Evolutionary conservation across 768 basidiomycete genomes (phyloP), one percentile per base, ranked within the genome.

Genomic region (Inosperma sp.): DNA sequence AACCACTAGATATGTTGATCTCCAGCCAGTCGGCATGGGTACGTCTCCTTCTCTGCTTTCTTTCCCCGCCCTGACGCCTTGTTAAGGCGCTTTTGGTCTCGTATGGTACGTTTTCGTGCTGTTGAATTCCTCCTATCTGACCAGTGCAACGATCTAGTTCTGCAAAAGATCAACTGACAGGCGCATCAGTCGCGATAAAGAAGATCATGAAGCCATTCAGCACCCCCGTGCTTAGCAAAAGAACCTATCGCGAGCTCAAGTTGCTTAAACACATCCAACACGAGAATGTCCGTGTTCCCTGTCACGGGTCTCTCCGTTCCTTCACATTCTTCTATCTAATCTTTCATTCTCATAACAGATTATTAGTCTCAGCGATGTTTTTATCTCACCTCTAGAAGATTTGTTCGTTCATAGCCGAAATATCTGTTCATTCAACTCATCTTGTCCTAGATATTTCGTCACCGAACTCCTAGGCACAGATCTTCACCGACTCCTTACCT

Each of bases 121-220:
- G 21, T 19, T 43, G 21, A 22, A 36, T 26, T 34, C 49, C 26
- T 49, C 44, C 4, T 27, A 48, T 54, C 22, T 36, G n/a, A n/a
- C n/a, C n/a, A n/a, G n/a, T n/a, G n/a, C n/a, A n/a, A n/a, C n/a
- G n/a, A n/a, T 31, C 19, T 59, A 95, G 93, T 62, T 94, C 93
- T 14, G 88, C 92, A 27, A 94, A 93, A 69, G 90, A 95, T 68
- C 94, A 97, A 69, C 81, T 98, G 48, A 95, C 93, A 7, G 88
- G 83, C 34, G 82, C 92, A 39, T 88, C 91, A 14, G 94, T 95
- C 51, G 96, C 96, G 63, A 94, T 99, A 76, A 99, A 99, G 82
- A 98, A 98, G 83, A 99, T 98, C 76, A 98, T 98, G 95, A 99
- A 99, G 70, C 96, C 96, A 6, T 99, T 99, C 74, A 90, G 88